Percentiles rank a stretch among this genome's conserved stretches.
phyloP scores from a whole-genome alignment of 139 green algal genomes.

The Choricystis sp. region DNA sequence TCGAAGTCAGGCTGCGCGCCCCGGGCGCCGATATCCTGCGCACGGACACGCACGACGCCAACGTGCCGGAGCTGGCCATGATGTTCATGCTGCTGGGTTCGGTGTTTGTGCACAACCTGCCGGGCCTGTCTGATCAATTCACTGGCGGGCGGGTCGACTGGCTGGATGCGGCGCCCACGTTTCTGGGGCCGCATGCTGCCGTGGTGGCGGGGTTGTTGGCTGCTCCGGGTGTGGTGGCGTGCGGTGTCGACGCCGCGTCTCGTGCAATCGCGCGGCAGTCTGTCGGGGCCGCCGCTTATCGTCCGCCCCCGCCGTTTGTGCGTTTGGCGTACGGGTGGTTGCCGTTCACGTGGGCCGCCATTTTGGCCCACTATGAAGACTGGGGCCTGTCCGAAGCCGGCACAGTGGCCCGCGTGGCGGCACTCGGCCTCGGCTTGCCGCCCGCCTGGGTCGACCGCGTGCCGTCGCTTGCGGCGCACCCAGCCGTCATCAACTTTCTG shows the following conservation, averaged over 20 bases:
- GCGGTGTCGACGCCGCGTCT: slow-evolving; percentile 16
- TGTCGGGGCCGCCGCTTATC: no score
- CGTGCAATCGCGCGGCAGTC: neutral
- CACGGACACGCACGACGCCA: slow-evolving; percentile 38
- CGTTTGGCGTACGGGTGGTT: slow-evolving; percentile 37
- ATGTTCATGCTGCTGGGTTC: slow-evolving; percentile 56
- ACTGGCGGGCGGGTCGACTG: slow-evolving; percentile 2
- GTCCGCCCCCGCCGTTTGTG: slow-evolving; percentile 19
- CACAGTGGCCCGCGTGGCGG: neutral
- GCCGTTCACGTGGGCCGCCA: slow-evolving; percentile 37
- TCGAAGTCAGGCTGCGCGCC: slow-evolving; percentile 39
- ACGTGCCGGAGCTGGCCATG: slow-evolving; percentile 33
- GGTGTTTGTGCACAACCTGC: slow-evolving; percentile 39
- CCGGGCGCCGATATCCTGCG: slow-evolving; percentile 44
- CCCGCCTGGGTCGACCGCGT: slow-evolving; percentile 1
- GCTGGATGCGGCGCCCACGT: neutral
- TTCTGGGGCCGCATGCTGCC: slow-evolving; percentile 15
- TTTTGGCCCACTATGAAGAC: slow-evolving; percentile 27
- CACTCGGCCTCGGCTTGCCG: neutral
- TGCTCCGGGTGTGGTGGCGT: slow-evolving; percentile 22
- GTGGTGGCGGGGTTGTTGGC: slow-evolving; percentile 22
- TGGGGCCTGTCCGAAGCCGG: neutral
- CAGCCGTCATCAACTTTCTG: slow-evolving; percentile 19
- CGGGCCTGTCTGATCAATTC: slow-evolving; percentile 16
- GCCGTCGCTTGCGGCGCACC: slow-evolving; percentile 10